Evolutionary conservation across 2,329 filamentous ascomycete species (phyloP), one percentile per base, ranked within the genome.

Genomic region (Verticillium zaregamsianum): DNA sequence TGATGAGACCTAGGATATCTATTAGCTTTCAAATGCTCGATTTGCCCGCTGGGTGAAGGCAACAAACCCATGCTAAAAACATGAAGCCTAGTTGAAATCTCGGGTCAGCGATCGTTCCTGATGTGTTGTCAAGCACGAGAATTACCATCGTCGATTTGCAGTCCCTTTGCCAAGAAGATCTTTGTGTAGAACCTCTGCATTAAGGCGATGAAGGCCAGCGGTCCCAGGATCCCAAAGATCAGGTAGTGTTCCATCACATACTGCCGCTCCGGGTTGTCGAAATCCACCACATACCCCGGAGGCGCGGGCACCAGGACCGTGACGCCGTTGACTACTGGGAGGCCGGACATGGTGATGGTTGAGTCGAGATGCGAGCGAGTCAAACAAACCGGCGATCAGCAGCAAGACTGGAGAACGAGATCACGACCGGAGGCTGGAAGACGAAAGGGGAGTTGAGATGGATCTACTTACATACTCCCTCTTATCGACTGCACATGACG

Each of bases 161-260:
- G 52, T 8, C 67, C 67, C 14, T 63, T 66, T 2, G 66, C 62
- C 9, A 70, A 55, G 31, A 60, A 71, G 0, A 72, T 54, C 59
- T 73, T 74, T 3, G 72, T 73, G 57, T 69, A 70, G 2, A 68
- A 61, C 12, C 68, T 59, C 49, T 70, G 68, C 5, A 55, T 3
- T 17, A 70, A 11, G 12, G 64, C 58, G 2, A 68, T 37, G 1
- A 64, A 55, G 1, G 68, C 65, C 5, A 70, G 60, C 1, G 58
- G 45, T 2, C 63, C 63, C 11, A 64, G 59, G 20, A 68, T 57
- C 23, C 63, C 67, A 31, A 65, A 67, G 7, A 69, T 39, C 12
- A 66, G 17, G 54, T 69, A 70, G 59, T 69, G 66, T 52, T 67
- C 65, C 11, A 64, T 20, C 20, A 66, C 64, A 14, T 64, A 60